phyloP scores from a whole-genome alignment of 2,329 filamentous ascomycete species.

The Plectosphaerella cucumerina region DNA sequence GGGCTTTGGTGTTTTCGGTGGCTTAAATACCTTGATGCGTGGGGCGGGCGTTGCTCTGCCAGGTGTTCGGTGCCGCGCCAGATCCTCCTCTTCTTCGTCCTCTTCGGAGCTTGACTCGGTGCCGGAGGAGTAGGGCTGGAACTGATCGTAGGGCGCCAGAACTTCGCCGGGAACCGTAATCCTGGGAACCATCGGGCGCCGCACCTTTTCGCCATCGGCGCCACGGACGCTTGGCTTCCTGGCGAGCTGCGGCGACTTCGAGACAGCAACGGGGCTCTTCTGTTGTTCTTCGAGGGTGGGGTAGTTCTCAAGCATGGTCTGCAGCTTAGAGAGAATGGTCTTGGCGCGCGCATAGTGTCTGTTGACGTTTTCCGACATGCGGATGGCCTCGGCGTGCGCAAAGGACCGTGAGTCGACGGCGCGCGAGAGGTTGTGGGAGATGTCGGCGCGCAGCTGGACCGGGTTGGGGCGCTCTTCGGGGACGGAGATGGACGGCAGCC shows the following conservation, averaged over 20 bases:
- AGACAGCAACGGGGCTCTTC: conserved; percentile 43
- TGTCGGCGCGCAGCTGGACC: conserved; percentile 51
- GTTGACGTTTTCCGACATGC: conserved; percentile 60
- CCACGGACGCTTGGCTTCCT: conserved; percentile 45
- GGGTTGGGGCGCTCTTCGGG: conserved; percentile 41
- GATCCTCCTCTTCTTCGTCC: conserved; percentile 22
- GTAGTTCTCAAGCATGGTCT: conserved; percentile 57
- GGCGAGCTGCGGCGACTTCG: conserved; percentile 50
- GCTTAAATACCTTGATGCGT: conserved; percentile 47
- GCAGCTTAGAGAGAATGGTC: conserved; percentile 53
- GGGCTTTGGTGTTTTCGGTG: conserved; percentile 40
- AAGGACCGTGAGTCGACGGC: conserved; percentile 53
- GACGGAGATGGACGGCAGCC: conserved; percentile 43
- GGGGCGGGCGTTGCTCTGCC: conserved; percentile 28
- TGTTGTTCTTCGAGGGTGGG: conserved; percentile 45
- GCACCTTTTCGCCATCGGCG: conserved; percentile 40
- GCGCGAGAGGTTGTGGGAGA: conserved; percentile 53
- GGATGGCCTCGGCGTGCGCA: conserved; percentile 57
- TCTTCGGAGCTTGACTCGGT: conserved; percentile 50
- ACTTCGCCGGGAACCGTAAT: conserved; percentile 66
- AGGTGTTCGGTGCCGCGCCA: conserved; percentile 5
- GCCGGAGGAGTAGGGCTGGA: conserved; percentile 51
- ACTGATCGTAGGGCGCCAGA: conserved; percentile 61
- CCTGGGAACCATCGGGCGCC: conserved; percentile 44
- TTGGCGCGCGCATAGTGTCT: conserved; percentile 59